Evolutionary conservation across 139 green algal genomes (phyloP).

Genomic region (Volvox africanus): DNA sequence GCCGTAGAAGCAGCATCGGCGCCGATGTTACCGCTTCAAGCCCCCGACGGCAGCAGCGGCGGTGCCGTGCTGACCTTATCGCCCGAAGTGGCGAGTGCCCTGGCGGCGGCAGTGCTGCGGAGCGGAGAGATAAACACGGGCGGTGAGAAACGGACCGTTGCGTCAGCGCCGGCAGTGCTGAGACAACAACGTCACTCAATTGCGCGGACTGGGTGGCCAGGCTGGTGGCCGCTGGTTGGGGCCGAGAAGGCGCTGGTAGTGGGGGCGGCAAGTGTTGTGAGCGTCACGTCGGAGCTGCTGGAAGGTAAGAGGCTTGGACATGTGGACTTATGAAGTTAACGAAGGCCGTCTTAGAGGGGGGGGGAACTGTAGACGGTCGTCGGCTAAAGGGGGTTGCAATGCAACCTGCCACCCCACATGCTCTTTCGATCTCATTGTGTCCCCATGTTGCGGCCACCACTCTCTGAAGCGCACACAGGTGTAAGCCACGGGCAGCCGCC

Average conservation of each 20-base stretch:
- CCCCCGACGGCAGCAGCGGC: neutral
- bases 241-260: neutral
- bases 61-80: neutral
- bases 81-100: neutral
- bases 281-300: conserved; percentile 11
- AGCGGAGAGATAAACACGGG: neutral
- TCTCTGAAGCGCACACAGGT: neutral
- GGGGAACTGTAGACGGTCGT: too few relatives aligned
- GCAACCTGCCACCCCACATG: too few relatives aligned
- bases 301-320: neutral
- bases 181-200: neutral
- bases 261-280: neutral
- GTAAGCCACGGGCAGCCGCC: neutral
- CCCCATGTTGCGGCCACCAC: neutral
- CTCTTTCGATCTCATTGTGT: too few relatives aligned
- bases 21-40: neutral
- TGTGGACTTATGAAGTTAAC: too few relatives aligned
- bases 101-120: neutral
- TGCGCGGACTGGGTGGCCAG: neutral
- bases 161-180: neutral
- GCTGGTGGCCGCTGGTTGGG: neutral
- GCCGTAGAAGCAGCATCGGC: too few relatives aligned
- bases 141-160: neutral
- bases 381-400: too few relatives aligned
- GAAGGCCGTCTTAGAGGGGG: too few relatives aligned